Conservation (phyloP, 2,329 filamentous ascomycete genomes). For the Geosmithia morbida region DNA sequence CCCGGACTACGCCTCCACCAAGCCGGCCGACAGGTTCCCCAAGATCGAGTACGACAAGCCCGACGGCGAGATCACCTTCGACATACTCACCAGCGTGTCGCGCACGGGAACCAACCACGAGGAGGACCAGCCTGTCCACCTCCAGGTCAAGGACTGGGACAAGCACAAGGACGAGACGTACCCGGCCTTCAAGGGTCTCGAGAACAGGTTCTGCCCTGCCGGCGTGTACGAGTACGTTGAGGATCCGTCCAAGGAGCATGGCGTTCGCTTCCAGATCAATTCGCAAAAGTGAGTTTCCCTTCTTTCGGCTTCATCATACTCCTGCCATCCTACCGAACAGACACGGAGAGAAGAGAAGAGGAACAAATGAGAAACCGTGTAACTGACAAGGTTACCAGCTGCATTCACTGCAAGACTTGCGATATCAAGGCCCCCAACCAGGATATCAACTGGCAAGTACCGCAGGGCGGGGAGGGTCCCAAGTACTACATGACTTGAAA, state of each 20-base stretch:
- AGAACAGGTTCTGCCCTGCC: conserved; percentile 94
- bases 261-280: conserved; percentile 95
- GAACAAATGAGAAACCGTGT: neutral
- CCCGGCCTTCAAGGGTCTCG: conserved; percentile 79
- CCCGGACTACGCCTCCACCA: conserved; percentile 66
- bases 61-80: conserved; percentile 87
- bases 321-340: too few species aligned
- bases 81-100: conserved; percentile 89
- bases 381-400: conserved; percentile 37
- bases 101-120: conserved; percentile 97
- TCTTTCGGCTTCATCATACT: too few species aligned
- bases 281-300: conserved; percentile 69
- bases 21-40: conserved; percentile 59
- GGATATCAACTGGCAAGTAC: conserved; percentile 95
- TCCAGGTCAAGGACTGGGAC: conserved; percentile 93
- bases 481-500: conserved; percentile 55
- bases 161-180: conserved; percentile 71
- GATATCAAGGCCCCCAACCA: conserved; percentile 96
- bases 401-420: conserved; percentile 98
- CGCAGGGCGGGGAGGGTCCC: conserved; percentile 73
- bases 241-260: conserved; percentile 71
- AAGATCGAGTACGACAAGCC: conserved; percentile 98
- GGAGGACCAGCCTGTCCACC: conserved; percentile 92
- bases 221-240: conserved; percentile 98
- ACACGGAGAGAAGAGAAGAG: too few species aligned